phyloP scores from a whole-genome alignment of 2,329 filamentous ascomycete species.

The Penicillium sp. region DNA sequence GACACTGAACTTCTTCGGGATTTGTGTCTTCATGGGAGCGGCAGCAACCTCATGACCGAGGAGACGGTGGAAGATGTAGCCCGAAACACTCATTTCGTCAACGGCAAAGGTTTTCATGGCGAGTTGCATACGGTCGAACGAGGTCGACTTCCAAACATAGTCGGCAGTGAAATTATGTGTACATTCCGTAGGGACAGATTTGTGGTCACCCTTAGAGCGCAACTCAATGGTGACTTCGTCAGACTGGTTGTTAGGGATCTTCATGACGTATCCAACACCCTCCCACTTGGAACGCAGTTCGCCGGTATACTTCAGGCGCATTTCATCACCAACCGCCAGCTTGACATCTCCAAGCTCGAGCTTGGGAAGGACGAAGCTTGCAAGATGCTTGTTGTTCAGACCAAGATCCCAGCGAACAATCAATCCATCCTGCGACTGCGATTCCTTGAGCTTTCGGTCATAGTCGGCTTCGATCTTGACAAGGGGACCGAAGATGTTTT shows the following conservation, averaged over 20 bases:
- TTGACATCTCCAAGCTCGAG: slow-evolving; percentile 98
- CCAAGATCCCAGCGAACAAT: slow-evolving; percentile 93
- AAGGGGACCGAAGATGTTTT: slow-evolving; percentile 96
- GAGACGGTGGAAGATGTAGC: slow-evolving; percentile 97
- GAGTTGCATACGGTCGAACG: slow-evolving; percentile 97
- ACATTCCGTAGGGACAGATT: slow-evolving; percentile 91
- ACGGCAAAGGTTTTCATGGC: slow-evolving; percentile 99
- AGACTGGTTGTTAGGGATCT: slow-evolving; percentile 98
- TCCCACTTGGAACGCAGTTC: slow-evolving; percentile 93
- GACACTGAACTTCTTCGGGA: slow-evolving; percentile 96
- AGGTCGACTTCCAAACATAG: slow-evolving; percentile 99
- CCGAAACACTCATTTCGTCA: slow-evolving; percentile 96
- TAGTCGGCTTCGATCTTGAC: slow-evolving; percentile 99
- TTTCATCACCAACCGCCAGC: slow-evolving; percentile 95
- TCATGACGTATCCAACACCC: slow-evolving; percentile 97
- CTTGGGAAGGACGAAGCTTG: slow-evolving; percentile 94
- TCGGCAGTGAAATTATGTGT: slow-evolving; percentile 98
- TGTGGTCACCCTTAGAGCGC: slow-evolving; percentile 92
- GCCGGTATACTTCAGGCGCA: slow-evolving; percentile 95
- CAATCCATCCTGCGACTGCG: slow-evolving; percentile 94
- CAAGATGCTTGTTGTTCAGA: slow-evolving; percentile 95
- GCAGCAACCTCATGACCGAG: slow-evolving; percentile 93
- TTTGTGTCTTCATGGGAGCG: slow-evolving; percentile 90
- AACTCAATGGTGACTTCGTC: slow-evolving; percentile 96
- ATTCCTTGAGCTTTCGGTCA: slow-evolving; percentile 97